Conservation (phyloP, 2,329 filamentous ascomycete genomes). For the Graphilbum fragrans region DNA sequence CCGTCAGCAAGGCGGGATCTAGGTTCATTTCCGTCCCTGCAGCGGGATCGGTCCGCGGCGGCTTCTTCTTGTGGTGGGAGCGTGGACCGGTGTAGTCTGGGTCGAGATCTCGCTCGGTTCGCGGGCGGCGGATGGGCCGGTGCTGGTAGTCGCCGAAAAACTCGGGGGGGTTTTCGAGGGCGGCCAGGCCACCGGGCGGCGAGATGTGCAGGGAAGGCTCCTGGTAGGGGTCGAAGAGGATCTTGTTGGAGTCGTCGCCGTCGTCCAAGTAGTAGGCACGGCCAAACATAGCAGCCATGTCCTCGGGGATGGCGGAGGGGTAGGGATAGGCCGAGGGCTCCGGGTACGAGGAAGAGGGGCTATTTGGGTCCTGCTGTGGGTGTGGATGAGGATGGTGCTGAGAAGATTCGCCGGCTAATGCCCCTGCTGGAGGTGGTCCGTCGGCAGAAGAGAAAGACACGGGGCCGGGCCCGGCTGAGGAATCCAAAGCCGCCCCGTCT, state of each 20-base stretch:
- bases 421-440: not conserved
- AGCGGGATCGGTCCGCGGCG: slow-evolving; percentile 17
- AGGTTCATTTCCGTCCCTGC: slow-evolving; percentile 29
- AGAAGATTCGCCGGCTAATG: slow-evolving; percentile 13
- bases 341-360: not conserved
- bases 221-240: slow-evolving; percentile 48
- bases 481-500: slow-evolving; percentile 12
- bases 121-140: slow-evolving; percentile 39
- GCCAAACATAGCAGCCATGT: slow-evolving; percentile 29
- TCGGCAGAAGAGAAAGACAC: not conserved
- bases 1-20: slow-evolving; percentile 36
- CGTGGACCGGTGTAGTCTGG: slow-evolving; percentile 38
- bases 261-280: slow-evolving; percentile 52
- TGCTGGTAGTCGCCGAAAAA: slow-evolving; percentile 42
- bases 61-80: slow-evolving; percentile 30
- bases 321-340: slow-evolving; percentile 17
- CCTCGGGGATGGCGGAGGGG: slow-evolving; percentile 11
- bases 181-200: slow-evolving; percentile 23
- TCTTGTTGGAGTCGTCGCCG: slow-evolving; percentile 42
- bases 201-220: slow-evolving; percentile 32
- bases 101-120: slow-evolving; percentile 38
- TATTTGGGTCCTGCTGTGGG: slow-evolving; percentile 11
- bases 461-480: not conserved
- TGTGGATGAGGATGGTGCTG: slow-evolving; percentile 12
- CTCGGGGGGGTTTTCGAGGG: slow-evolving; percentile 37